These are phyloP conservation scores for Climacium dendroides DNA, from an alignment of 225 moss, liverwort and hornwort species.

Conservation along the genomic window DNA sequence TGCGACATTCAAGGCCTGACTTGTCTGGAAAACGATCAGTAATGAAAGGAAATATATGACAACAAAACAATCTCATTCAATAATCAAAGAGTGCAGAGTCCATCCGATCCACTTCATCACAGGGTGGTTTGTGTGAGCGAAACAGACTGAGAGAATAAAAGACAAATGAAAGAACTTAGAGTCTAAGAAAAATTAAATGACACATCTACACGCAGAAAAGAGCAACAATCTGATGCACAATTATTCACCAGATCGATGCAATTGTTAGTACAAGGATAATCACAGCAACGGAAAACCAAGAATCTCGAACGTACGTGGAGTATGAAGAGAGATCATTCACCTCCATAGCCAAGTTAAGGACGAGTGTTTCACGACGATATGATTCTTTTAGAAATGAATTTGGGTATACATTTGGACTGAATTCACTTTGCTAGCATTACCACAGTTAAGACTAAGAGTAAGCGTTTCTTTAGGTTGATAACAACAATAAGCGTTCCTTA, in stretches of 20 bases:
- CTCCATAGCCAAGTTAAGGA: no score
- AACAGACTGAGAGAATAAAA: background rate
- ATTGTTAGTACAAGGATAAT: background rate
- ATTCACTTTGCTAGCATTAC: no score
- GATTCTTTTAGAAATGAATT: no score
- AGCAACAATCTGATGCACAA: background rate
- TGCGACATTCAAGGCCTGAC: background rate
- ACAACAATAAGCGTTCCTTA: no score
- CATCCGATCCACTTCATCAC: background rate
- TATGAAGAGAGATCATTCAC: no score
- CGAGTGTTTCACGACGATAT: no score
- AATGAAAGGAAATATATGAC: background rate
- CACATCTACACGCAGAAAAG: background rate
- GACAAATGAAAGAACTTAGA: background rate
- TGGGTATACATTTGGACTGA: no score
- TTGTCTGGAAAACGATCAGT: background rate
- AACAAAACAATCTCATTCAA: background rate
- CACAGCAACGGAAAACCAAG: no score
- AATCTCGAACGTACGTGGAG: no score
- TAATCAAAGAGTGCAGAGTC: background rate
- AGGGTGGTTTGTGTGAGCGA: background rate
- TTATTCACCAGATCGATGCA: background rate
- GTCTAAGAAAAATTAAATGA: background rate
- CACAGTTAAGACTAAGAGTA: no score
- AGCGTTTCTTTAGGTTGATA: no score